Base-by-base conservation (phyloP, 768 basidiomycete genomes). In the Termitomyces sp. region DNA sequence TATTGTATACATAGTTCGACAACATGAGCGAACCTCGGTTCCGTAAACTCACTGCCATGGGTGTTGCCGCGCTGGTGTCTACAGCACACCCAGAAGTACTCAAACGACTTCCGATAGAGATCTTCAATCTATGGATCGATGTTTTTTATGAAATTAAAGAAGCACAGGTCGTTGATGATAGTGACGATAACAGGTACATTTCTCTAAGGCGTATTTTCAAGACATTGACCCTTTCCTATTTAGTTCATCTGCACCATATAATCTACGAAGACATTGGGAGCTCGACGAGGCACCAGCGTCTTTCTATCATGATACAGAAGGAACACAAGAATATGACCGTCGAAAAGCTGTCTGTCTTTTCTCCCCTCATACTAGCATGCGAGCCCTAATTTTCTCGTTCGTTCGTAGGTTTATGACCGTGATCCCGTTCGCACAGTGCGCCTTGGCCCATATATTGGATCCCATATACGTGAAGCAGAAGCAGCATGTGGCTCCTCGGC, bases 121-220 rank as follows among this genome's bases (percentile, higher is more conserved):
- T 93, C 26, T 90, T 91, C 70, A 89, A 91, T 65, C 72, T 94
- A 30, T 96, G 93, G 93, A 74, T 89, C 39, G 93, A 95, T 61
- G 93, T 95, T 5, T 86, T 95, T 53, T 89, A 87, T 14, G 93
- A 95, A 68, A 79, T 95, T 51, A 89, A 86, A 66, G 94, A 95
- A 71, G 84, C 84, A 8, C 74, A 78, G 62, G 74, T 72, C 16
- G 59, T 60, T 9, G 67, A 63, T 24, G 69, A 72, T 44, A 75
- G 75, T 47, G 75, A 76, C 18, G 74, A 74, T 59, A 70, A 69
- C n/a, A 66, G 67, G 78, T 74, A 40, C 62, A 67, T 69, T 1
- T 14, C 9, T 26, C 30, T 10, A 34, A 49, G 24, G 24, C 39
- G 5, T 4, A 24, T 22, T 52, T 18, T n/a, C n/a, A 16, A 16